Conservation (phyloP, 768 basidiomycete genomes). For the Galerina sulciceps region DNA sequence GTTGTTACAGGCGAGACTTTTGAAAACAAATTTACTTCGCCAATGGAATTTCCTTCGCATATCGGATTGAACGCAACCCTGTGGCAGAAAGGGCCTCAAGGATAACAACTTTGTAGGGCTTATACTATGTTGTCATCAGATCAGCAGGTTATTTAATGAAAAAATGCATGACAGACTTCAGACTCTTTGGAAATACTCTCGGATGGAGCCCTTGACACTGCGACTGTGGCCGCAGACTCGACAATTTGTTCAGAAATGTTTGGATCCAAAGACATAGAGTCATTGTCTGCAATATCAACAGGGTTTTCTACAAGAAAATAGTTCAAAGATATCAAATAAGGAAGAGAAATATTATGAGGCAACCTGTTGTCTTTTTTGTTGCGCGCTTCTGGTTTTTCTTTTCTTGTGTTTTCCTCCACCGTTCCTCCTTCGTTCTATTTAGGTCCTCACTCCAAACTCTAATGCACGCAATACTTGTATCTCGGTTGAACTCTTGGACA, state of each 20-base stretch:
- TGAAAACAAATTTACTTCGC: conserved; percentile 62
- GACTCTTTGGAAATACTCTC: not conserved
- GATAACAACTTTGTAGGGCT: conserved; percentile 71
- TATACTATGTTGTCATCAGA: conserved; percentile 42
- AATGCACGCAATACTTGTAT: conserved; percentile 90
- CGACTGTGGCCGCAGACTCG: not conserved
- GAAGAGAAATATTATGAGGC: not conserved
- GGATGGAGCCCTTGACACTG: not conserved
- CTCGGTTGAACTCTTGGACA: conserved; percentile 97
- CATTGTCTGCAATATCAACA: not conserved
- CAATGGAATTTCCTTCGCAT: conserved; percentile 94
- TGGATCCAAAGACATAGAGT: not conserved
- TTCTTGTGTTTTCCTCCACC: conserved; percentile 59
- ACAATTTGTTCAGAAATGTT: not conserved
- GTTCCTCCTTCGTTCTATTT: conserved; percentile 63
- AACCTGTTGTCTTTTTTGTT: conserved; percentile 36
- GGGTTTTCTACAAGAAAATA: not conserved
- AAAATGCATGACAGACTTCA: conserved; percentile 1
- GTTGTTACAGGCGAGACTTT: not conserved
- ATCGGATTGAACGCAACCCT: conserved; percentile 93
- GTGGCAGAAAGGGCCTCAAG: conserved; percentile 96
- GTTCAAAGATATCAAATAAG: not conserved
- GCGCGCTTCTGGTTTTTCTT: conserved; percentile 33
- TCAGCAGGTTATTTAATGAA: not conserved
- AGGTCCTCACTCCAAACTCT: conserved; percentile 83